Evolutionary conservation across 2,329 filamentous ascomycete species (phyloP).

Genomic region (Aspergillus awamori): DNA sequence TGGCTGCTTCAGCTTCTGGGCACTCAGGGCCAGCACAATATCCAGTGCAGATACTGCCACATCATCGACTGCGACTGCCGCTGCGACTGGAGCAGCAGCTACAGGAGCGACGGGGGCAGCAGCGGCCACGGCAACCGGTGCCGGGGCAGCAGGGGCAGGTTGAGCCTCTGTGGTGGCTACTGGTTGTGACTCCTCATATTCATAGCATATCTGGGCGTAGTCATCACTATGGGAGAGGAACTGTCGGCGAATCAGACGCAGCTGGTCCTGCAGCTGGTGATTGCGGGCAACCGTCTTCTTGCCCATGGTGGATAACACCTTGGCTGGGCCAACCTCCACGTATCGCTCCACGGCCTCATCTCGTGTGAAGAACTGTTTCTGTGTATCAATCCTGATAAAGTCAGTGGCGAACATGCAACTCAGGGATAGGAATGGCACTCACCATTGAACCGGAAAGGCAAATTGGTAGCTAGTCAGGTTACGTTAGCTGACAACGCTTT

Average conservation of each 20-base stretch:
- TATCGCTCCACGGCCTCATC: neutral
- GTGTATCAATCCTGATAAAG: constrained; percentile 7
- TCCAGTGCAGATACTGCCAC: neutral
- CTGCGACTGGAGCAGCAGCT: neutral
- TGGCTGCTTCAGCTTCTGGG: constrained; percentile 9
- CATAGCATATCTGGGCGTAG: neutral
- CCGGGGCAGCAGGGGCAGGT: neutral
- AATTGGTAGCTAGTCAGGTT: constrained; percentile 3
- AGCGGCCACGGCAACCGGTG: neutral
- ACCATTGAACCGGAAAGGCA: constrained; percentile 14
- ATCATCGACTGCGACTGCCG: neutral
- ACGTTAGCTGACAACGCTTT: neutral
- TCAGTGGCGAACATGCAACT: neutral
- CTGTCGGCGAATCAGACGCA: neutral
- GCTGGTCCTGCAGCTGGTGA: constrained; percentile 1
- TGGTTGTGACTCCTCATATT: neutral
- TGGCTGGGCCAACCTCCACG: constrained; percentile 5
- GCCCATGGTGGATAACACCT: constrained; percentile 4
- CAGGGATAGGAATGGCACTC: neutral
- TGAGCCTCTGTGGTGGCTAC: neutral
- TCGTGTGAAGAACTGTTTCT: neutral
- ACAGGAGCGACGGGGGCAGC: neutral
- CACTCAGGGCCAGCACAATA: constrained; percentile 7
- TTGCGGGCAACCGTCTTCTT: constrained; percentile 6
- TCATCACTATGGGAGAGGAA: neutral